Evolutionary conservation across 1,284 basidiomycete species (phyloP).

Genomic region (Ceratobasidium sp.): DNA sequence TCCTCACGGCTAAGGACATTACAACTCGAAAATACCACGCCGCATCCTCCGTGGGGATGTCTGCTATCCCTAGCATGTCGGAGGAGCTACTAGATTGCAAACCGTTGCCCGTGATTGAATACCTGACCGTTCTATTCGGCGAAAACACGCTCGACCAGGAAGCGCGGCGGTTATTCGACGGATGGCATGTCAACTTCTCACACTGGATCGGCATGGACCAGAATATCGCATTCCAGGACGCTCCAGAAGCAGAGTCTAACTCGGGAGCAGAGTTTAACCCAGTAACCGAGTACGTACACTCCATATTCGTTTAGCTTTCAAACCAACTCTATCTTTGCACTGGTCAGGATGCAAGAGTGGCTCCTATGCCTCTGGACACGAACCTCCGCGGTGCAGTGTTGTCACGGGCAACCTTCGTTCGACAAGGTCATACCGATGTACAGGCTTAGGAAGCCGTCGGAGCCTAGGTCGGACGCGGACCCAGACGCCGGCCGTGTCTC

Average conservation of each 20-base stretch:
- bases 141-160: neutral
- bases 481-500: neutral
- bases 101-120: neutral
- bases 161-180: neutral
- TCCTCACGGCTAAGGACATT: slow-evolving; percentile 2
- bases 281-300: neutral
- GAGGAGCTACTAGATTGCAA: neutral
- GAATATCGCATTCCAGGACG: neutral
- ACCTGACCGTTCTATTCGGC: slow-evolving; percentile 8
- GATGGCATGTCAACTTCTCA: slow-evolving; percentile 19
- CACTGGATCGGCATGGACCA: slow-evolving; percentile 18
- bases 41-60: neutral
- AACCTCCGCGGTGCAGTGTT: slow-evolving; percentile 20
- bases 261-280: neutral
- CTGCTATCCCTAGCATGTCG: too few species aligned
- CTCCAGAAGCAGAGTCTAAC: too few species aligned
- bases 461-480: neutral
- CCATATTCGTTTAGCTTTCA: neutral
- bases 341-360: neutral
- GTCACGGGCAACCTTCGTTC: neutral
- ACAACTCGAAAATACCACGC: neutral
- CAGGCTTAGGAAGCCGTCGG: neutral
- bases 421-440: slow-evolving; percentile 28
- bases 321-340: neutral
- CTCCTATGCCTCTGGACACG: slow-evolving; percentile 1